These are phyloP conservation scores for Fusarium sp. DNA, from an alignment of 2,329 filamentous ascomycete species.

Conservation along the genomic window DNA sequence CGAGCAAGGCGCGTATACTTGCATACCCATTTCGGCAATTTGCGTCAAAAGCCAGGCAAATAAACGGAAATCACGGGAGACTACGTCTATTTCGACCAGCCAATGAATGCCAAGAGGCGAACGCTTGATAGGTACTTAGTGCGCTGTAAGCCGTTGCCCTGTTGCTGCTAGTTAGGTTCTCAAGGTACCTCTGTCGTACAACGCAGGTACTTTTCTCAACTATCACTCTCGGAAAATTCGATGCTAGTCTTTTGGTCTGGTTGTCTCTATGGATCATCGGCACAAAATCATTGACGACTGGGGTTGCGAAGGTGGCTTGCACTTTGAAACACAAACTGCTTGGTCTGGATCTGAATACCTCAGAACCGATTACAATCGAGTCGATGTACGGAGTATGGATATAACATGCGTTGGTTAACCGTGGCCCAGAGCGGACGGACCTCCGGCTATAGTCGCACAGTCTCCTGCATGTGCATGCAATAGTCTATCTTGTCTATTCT, in stretches of 20 bases:
- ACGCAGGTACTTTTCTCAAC: background rate
- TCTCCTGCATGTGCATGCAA: background rate
- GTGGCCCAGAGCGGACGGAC: background rate
- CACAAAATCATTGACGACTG: background rate
- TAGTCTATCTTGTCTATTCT: background rate
- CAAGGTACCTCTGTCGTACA: background rate
- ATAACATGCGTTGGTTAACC: background rate
- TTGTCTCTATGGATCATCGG: background rate
- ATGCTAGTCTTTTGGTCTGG: background rate
- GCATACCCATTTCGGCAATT: background rate
- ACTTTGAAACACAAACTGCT: background rate
- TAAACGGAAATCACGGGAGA: background rate
- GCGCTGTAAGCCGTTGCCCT: background rate
- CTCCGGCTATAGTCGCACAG: background rate
- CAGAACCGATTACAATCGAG: background rate
- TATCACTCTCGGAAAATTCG: background rate
- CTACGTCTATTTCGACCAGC: background rate
- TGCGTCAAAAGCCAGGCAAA: constrained; percentile 3
- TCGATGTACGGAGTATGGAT: background rate
- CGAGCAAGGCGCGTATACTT: background rate
- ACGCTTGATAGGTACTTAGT: background rate
- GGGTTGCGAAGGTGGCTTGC: constrained; percentile 1
- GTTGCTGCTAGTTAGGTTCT: background rate
- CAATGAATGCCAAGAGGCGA: background rate
- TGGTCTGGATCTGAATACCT: constrained; percentile 3